These are phyloP conservation scores for Simplicillium aogashimaense DNA, from an alignment of 2,329 filamentous ascomycete genomes.

Conservation along the genomic window DNA sequence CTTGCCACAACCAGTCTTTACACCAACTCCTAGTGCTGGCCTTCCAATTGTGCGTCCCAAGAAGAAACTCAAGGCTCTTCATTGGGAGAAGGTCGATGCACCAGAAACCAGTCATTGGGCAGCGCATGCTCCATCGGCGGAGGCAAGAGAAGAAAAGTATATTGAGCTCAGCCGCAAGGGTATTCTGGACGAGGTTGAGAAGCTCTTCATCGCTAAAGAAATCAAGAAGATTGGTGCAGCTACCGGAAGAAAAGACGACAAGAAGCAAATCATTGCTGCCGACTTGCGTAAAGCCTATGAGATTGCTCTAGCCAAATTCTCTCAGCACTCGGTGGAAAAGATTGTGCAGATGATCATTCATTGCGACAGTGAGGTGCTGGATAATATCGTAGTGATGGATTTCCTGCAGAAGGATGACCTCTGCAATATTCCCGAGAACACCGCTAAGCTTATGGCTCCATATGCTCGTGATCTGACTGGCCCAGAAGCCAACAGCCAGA, in stretches of 20 bases:
- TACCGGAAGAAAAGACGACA: constrained; percentile 73
- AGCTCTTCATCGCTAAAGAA: constrained; percentile 94
- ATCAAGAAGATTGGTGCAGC: constrained; percentile 75
- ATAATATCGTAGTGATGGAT: constrained; percentile 90
- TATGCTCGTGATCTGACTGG: constrained; percentile 97
- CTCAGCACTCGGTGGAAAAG: constrained; percentile 72
- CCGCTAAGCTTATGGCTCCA: constrained; percentile 81
- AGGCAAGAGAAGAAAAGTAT: constrained; percentile 92
- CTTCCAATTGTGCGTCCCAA: constrained; percentile 81
- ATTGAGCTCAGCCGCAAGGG: constrained; percentile 86
- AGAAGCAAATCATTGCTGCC: constrained; percentile 92
- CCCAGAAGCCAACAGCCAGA: constrained; percentile 66
- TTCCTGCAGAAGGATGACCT: constrained; percentile 90
- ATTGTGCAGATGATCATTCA: constrained; percentile 91
- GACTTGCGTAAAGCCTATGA: constrained; percentile 79
- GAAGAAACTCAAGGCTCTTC: constrained; percentile 98
- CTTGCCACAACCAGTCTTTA: constrained; percentile 52
- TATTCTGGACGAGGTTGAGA: constrained; percentile 95
- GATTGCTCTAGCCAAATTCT: constrained; percentile 91
- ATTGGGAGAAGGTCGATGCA: constrained; percentile 97
- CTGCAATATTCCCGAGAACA: constrained; percentile 86
- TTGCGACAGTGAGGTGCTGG: constrained; percentile 79
- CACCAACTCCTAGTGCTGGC: constrained; percentile 47
- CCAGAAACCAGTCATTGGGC: constrained; percentile 92
- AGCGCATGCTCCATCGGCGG: constrained; percentile 70